These are phyloP conservation scores for Alternaria solani DNA, from an alignment of 2,329 filamentous ascomycete genomes.

Conservation along the genomic window DNA sequence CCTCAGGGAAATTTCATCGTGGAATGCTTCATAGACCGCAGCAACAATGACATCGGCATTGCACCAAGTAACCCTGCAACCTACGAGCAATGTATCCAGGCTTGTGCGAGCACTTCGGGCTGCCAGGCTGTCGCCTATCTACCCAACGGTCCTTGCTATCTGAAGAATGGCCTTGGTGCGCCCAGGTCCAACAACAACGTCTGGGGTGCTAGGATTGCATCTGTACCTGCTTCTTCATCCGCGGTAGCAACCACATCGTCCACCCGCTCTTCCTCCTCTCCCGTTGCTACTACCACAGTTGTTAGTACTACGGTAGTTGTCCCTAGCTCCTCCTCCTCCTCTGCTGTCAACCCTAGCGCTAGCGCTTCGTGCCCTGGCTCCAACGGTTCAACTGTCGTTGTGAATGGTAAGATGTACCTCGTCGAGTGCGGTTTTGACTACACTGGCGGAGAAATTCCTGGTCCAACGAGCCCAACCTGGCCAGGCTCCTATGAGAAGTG, in stretches of 20 bases:
- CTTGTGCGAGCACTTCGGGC: constrained; percentile 6
- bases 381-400: constrained; percentile 6
- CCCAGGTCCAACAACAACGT: constrained; percentile 11
- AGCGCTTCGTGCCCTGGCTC: constrained; percentile 18
- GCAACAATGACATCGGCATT: constrained; percentile 11
- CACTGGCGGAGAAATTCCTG: constrained; percentile 6
- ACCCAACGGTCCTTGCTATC: constrained; percentile 22
- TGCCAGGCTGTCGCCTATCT: constrained; percentile 20
- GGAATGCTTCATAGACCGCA: constrained; percentile 21
- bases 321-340: not conserved
- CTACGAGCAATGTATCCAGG: constrained; percentile 14
- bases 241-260: not conserved
- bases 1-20: constrained; percentile 17
- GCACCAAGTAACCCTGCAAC: constrained; percentile 3
- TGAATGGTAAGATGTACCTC: constrained; percentile 5
- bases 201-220: constrained; percentile 18
- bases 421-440: constrained; percentile 23
- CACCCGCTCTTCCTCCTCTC: not conserved
- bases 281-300: not conserved
- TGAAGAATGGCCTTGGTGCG: constrained; percentile 18
- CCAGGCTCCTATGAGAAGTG: constrained; percentile 27
- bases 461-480: constrained; percentile 12
- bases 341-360: not conserved
- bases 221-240: not conserved
- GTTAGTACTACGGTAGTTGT: not conserved